Evolutionary conservation across 2,329 filamentous ascomycete species (phyloP).

Genomic region (Ustilaginoidea virens): DNA sequence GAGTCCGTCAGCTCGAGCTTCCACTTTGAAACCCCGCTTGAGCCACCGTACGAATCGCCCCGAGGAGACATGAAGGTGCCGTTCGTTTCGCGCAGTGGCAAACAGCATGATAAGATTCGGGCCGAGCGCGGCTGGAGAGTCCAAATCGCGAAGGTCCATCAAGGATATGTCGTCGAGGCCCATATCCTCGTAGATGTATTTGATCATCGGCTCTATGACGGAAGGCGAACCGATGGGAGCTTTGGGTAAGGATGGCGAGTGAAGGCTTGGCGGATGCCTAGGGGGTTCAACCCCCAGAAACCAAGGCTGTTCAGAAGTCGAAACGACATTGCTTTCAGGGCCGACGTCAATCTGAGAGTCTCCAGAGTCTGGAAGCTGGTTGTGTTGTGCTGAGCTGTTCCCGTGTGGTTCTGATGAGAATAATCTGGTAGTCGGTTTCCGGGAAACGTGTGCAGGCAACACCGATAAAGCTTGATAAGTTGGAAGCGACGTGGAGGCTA

Average conservation of each 20-base stretch:
- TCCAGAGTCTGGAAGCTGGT: too few relatives aligned
- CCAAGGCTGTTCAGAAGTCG: constrained; percentile 48
- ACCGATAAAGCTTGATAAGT: too few relatives aligned
- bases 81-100: constrained; percentile 79
- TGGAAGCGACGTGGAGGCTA: too few relatives aligned
- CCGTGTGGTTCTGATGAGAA: too few relatives aligned
- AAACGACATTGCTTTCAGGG: too few relatives aligned
- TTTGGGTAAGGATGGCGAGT: constrained; percentile 32
- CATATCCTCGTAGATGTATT: constrained; percentile 69
- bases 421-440: too few relatives aligned
- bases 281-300: constrained; percentile 64
- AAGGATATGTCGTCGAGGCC: constrained; percentile 71
- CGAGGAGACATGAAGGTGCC: constrained; percentile 81
- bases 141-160: constrained; percentile 68
- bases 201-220: constrained; percentile 55
- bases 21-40: constrained; percentile 53
- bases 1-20: constrained; percentile 71
- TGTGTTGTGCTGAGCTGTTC: too few relatives aligned
- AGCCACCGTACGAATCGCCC: constrained; percentile 84
- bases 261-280: constrained; percentile 31
- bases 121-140: constrained; percentile 77
- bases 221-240: constrained; percentile 53
- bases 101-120: constrained; percentile 86
- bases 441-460: too few relatives aligned
- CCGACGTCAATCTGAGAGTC: too few relatives aligned